phyloP scores from a whole-genome alignment of 1,284 basidiomycete species.

The Bondarzewia mesenterica region DNA sequence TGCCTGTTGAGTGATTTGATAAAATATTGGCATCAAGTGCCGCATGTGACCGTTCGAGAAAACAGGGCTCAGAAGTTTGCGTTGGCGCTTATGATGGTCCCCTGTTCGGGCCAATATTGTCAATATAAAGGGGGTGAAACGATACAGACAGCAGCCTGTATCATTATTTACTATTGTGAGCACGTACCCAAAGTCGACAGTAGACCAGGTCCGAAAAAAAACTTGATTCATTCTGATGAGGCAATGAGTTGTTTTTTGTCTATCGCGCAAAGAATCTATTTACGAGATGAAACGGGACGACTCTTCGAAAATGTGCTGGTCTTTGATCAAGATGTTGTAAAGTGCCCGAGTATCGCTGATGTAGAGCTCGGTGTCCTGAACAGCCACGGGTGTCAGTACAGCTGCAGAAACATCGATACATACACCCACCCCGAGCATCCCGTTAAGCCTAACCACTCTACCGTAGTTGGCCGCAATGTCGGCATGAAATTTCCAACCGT shows the following conservation, averaged over 20 bases:
- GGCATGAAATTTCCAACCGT: constrained; percentile 1
- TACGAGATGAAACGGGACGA: background rate
- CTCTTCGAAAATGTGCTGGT: constrained; percentile 8
- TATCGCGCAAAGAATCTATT: background rate
- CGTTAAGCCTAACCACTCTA: background rate
- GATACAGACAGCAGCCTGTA: too few species aligned
- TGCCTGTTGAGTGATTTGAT: constrained; percentile 15
- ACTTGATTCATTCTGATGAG: constrained; percentile 8
- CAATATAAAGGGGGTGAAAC: background rate
- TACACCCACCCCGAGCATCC: background rate
- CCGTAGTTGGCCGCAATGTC: background rate
- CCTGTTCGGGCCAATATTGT: background rate
- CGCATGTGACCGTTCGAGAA: constrained; percentile 19
- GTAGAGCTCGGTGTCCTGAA: background rate
- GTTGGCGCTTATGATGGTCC: constrained; percentile 19
- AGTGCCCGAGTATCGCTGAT: background rate
- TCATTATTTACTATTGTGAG: background rate
- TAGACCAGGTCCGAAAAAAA: constrained; percentile 13
- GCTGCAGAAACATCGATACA: background rate
- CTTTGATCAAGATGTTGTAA: background rate
- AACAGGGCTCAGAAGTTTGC: constrained; percentile 21
- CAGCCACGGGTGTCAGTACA: background rate
- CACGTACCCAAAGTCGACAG: constrained; percentile 13
- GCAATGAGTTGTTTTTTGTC: background rate
- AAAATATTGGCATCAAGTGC: constrained; percentile 18